Percentiles rank a stretch among this genome's conserved stretches.
Conservation (phyloP, 2,329 filamentous ascomycete genomes). For the Cordyceps cicadae region DNA sequence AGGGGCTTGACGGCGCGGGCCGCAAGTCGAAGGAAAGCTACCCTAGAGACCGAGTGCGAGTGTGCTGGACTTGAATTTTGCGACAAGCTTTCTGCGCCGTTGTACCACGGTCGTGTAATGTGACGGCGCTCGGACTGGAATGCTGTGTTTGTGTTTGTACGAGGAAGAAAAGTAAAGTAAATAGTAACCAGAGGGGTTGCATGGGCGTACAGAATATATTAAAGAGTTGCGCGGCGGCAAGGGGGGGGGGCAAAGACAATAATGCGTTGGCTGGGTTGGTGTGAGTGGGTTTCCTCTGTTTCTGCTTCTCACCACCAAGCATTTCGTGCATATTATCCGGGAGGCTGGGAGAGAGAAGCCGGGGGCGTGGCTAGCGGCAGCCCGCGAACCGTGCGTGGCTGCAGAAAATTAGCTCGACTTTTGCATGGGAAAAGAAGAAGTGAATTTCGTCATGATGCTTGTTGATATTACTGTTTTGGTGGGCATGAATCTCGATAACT, state of each 20-base stretch:
- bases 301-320: background rate
- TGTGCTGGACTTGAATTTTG: too few species aligned
- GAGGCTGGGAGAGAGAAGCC: background rate
- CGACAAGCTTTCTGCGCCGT: background rate
- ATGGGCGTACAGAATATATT: background rate
- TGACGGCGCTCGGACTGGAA: background rate
- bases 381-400: background rate
- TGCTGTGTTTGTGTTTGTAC: background rate
- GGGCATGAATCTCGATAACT: background rate
- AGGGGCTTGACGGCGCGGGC: background rate
- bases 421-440: background rate
- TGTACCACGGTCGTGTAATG: background rate
- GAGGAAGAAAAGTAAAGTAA: background rate
- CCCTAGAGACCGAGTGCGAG: background rate
- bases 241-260: background rate
- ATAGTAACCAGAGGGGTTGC: background rate
- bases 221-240: background rate
- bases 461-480: too few species aligned
- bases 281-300: background rate
- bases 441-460: background rate
- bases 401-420: too few species aligned
- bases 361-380: too few species aligned
- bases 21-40: background rate
- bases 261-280: background rate
- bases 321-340: slow-evolving; percentile 7